Base-by-base conservation (phyloP, 2,329 filamentous ascomycete genomes). In the Penicillium expansum region DNA sequence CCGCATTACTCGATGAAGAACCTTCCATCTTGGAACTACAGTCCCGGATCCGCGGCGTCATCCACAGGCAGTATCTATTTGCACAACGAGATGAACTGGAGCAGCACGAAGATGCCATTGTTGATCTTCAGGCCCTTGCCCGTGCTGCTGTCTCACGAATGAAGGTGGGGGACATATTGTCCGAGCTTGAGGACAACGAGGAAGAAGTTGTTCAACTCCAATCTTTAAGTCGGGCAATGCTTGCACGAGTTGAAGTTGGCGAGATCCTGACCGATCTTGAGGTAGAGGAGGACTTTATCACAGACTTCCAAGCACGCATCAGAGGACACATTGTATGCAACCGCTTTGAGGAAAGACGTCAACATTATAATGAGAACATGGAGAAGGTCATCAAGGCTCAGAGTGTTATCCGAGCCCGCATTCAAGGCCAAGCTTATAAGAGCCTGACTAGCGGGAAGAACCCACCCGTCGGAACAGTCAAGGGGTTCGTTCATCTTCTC, bases 321-420 rank as follows among this genome's bases (percentile, higher is more conserved):
- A 86, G 88, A 65, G 93, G 86, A 3, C 87, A 85, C 66, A 74
- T 95, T 3, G 84, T 97, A 32, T 85, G 93, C 33, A 82, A 80
- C 14, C 82, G 81, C 18, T 97, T 96, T 67, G 85, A 84, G 51
- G 91, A 95, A 73, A 96, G 96, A 81, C 86, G 89, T 70, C 86
- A 86, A 22, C 93, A 89, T 77, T 99, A 92, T 80, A 88, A 89
- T 65, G 88, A 96, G 76, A 99, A 99, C 70, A 99, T 99, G 94
- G 87, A 96, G 69, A 97, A 95, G 76, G 94, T 99, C 27, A 88
- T 99, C 80, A 99, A 99, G 76, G 92, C 97, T 56, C 95, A 99
- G 73, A 99, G 94, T 72, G 96, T 97, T 64, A 88, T 97, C 52
- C 87, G 94, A 60, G 94, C 88, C 63, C 94, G 95, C 71, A 90